Base-by-base conservation (phyloP, 169 alveolate species). In the Cryptosporidium parvum region DNA sequence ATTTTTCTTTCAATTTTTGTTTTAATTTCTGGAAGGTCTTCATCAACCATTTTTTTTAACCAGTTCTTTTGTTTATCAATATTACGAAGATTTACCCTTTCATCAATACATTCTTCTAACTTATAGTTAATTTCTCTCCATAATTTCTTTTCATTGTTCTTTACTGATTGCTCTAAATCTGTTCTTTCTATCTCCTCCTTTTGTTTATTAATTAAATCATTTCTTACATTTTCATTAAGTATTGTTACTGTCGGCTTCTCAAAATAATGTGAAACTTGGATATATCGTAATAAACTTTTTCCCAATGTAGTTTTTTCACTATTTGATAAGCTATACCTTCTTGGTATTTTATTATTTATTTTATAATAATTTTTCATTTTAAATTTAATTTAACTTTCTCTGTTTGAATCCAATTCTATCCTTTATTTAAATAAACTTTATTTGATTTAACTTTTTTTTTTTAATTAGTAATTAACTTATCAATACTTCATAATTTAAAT, bases 231-330 rank as follows among this genome's bases (percentile, higher is more conserved):
- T 33, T 53, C 69, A 45, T 71, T 35, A 45, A 71, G 39, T 42
- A 29, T 71, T 53, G 70, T 45, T 21, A 71, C 33, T 18, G 53
- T 71, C 23, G 85, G 85, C n/a, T 31, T 44, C 44, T 53, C 71
- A 35, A 75, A 75, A 44, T 75, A 75, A 58, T 75, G 70, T 7
- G 86, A 58, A 7, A 75, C 61, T 44, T 75, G 73, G 6, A 75
- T 58, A 75, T 75, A 58, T 5, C 86, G 52, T 44, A 75, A 61
- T 29, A 75, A 21, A 39, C 72, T 75, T 23, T 53, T 53, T 33
- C 70, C 72, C n/a, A 59, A 23, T 33, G 72, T 75, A n/a, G 53
- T 75, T 75, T 58, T 59, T 26, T 75, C 72, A 39, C 59, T 71
- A 14, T 48, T 71, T 45, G 85, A 23, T 14, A 71, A 16, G 23